Percentiles rank a stretch among this genome's conserved stretches.
phyloP scores from a whole-genome alignment of 441 rosid genomes.

The Gossypium lobatum region DNA sequence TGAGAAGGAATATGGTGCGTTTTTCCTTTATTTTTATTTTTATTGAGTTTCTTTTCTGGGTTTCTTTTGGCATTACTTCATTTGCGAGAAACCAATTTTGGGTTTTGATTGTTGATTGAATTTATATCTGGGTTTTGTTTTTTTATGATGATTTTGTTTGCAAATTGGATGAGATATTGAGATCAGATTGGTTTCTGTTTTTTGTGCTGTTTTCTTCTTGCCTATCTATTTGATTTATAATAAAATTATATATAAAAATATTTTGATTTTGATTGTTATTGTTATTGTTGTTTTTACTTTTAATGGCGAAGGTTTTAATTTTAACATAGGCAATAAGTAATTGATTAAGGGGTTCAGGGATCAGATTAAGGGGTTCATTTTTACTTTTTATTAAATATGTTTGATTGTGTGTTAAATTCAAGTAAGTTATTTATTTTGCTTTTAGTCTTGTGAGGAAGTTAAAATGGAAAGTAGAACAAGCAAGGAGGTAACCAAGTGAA shows the following conservation, averaged over 20 bases:
- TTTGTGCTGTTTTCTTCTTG: neutral
- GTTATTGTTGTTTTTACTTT: neutral
- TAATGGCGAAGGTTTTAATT: neutral
- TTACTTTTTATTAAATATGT: neutral
- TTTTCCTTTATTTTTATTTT: neutral
- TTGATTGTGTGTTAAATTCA: slow-evolving; percentile 7
- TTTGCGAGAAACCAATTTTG: slow-evolving; percentile 1
- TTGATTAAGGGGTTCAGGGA: neutral
- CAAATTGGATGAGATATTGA: slow-evolving; percentile 13
- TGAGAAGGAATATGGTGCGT: slow-evolving; percentile 48
- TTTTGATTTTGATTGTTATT: neutral
- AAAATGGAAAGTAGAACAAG: neutral
- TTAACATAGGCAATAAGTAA: neutral
- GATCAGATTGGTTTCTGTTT: slow-evolving; percentile 20
- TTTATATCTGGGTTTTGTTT: slow-evolving; percentile 17
- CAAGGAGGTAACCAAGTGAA: neutral
- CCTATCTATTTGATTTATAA: neutral
- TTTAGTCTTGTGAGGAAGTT: neutral
- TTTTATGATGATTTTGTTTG: slow-evolving; percentile 5
- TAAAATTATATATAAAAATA: neutral
- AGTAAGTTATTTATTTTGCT: neutral
- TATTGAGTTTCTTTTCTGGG: neutral
- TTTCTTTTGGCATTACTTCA: neutral
- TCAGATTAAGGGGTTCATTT: slow-evolving; percentile 6
- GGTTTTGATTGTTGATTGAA: slow-evolving; percentile 13